Evolutionary conservation across 768 basidiomycete species (phyloP).

Genomic region (Saitozyma podzolica): DNA sequence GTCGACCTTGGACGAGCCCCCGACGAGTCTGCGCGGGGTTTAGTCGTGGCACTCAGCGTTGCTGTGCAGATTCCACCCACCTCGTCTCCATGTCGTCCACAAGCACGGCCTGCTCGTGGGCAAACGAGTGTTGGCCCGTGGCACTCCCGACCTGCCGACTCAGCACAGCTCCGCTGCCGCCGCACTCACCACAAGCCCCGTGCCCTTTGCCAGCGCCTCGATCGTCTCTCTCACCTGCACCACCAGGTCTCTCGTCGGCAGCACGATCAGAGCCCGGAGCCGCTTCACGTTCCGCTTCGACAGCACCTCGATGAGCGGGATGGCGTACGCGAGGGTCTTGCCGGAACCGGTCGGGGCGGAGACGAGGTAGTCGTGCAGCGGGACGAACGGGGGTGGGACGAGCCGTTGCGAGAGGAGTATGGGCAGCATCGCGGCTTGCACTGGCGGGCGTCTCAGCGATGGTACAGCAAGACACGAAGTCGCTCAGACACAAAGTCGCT

Average conservation of each 20-base stretch:
- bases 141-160: constrained; percentile 66
- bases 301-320: constrained; percentile 87
- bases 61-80: constrained; percentile 54
- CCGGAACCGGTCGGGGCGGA: constrained; percentile 98
- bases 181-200: constrained; percentile 71
- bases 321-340: constrained; percentile 92
- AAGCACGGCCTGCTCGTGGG: constrained; percentile 82
- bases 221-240: constrained; percentile 89
- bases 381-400: constrained; percentile 64
- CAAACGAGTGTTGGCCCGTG: constrained; percentile 91
- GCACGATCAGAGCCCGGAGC: constrained; percentile 79
- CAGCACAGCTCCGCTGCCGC: background rate
- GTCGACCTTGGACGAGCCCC: constrained; percentile 89
- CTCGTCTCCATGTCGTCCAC: constrained; percentile 62
- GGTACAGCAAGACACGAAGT: background rate
- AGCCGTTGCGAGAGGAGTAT: constrained; percentile 63
- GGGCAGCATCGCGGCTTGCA: constrained; percentile 85
- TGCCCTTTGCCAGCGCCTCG: constrained; percentile 78
- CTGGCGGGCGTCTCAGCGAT: constrained; percentile 54
- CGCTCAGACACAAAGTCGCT: constrained; percentile 32
- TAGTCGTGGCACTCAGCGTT: background rate
- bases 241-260: constrained; percentile 93
- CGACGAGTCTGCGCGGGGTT: constrained; percentile 60
- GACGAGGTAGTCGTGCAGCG: constrained; percentile 80
- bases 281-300: constrained; percentile 74